Base-by-base conservation (phyloP, 768 basidiomycete species). In the Coprinopsis marcescibilis region DNA sequence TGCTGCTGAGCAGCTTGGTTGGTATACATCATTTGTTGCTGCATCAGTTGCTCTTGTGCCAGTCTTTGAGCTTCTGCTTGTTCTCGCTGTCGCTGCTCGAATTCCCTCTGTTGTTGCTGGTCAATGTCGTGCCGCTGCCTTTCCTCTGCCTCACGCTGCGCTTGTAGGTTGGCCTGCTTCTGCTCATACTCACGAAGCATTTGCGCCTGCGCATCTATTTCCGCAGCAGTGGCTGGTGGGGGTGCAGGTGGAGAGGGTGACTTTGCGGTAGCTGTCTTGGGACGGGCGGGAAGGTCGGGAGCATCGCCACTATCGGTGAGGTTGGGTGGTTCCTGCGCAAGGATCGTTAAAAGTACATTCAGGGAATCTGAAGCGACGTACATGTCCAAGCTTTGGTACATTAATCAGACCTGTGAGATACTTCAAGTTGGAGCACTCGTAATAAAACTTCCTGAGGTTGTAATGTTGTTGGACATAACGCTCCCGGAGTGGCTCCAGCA, bases 371-470 rank as follows among this genome's bases (percentile, higher is more conserved):
- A 1, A 29, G 13, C 5, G 10, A 57, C 78, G 33, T 58, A 91
- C 92, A 60, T 89, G 83, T 36, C 92, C 95, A 27, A 99, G 76
- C 65, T 98, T 99, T 10, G 96, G 96, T 2, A 99, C 94, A 63
- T 98, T 99, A 60, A 98, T 96, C 25, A 99, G 76, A 36, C 94
- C 90, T 8, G 96, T 99, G 43, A 99, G 69, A 65, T 96, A 99
- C 64, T 96, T 97, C 55, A 99, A 78, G 67, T 98, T 98, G 8
- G 93, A 96, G 62, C 96, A 99, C 62, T 99, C 96, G 62, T 98
- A 98, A 71, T 98, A 98, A 69, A 96, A 99, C 63, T 95, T 92
- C 52, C 96, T 85, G 8, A 99, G 76, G 53, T 81, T 85, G 59
- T 93, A 83, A 59, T 99, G 96, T 59, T 98, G 96, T 19, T 89